These are phyloP conservation scores for Castanospermum australe DNA, from an alignment of 306 rosid species.

Conservation along the genomic window DNA sequence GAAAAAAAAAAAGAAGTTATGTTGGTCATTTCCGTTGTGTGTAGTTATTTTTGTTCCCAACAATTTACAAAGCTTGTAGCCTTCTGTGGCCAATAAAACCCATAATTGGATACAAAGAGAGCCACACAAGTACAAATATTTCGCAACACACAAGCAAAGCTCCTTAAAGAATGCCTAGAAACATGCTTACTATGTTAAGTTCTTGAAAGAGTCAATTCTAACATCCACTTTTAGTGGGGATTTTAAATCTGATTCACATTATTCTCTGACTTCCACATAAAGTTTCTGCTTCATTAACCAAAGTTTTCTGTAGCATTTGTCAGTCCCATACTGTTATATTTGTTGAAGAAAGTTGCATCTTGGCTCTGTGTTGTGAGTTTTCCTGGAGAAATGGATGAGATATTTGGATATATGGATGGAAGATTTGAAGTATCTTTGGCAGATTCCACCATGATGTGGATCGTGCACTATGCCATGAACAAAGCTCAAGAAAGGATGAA, in stretches of 20 bases:
- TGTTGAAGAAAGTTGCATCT: neutral
- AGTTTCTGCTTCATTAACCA: neutral
- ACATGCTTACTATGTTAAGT: slow-evolving; percentile 11
- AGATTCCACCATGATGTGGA: slow-evolving; percentile 91
- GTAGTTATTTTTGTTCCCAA: too few relatives aligned
- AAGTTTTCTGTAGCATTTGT: neutral
- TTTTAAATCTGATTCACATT: slow-evolving; percentile 24
- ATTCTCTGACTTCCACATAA: neutral
- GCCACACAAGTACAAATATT: neutral
- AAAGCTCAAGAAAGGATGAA: slow-evolving; percentile 78
- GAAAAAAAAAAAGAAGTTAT: too few relatives aligned
- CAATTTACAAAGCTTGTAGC: neutral
- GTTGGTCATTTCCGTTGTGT: too few relatives aligned
- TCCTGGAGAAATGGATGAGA: slow-evolving; percentile 46
- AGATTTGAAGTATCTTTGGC: slow-evolving; percentile 50
- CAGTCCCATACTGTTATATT: neutral
- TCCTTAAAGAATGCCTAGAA: slow-evolving; percentile 36
- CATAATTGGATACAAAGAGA: neutral
- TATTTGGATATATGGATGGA: slow-evolving; percentile 50
- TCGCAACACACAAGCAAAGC: neutral
- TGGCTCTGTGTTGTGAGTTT: neutral
- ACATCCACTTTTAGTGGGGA: slow-evolving; percentile 26
- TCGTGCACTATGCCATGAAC: slow-evolving; percentile 79
- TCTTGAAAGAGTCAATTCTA: slow-evolving; percentile 40
- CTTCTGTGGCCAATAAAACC: neutral